Evolutionary conservation across 345 rosid genomes (phyloP).

Genomic region (Citrus trifoliata): DNA sequence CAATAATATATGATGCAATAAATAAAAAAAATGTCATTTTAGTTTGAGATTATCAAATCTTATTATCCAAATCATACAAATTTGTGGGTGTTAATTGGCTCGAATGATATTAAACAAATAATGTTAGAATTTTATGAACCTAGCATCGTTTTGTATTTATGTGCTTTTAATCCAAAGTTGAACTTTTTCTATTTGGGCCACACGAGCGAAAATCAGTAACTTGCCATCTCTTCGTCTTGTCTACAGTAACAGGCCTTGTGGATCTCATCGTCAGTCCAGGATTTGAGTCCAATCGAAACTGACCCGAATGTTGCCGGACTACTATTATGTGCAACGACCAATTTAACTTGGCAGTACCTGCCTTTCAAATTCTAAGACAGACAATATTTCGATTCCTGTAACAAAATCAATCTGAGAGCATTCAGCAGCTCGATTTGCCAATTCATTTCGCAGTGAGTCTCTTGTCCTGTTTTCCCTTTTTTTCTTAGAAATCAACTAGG

Average conservation of each 20-base stretch:
- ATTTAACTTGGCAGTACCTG: neutral
- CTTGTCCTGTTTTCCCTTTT: neutral
- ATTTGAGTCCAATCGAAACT: neutral
- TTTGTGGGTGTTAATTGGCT: too few relatives aligned
- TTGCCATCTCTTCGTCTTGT: neutral
- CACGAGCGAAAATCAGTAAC: too few relatives aligned
- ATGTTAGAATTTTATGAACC: neutral
- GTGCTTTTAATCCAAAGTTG: neutral
- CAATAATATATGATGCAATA: too few relatives aligned
- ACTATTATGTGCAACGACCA: neutral
- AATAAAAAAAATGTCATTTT: too few relatives aligned
- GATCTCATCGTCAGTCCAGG: neutral
- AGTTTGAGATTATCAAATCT: neutral
- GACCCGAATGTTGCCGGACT: neutral
- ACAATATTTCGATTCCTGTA: neutral
- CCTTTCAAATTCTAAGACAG: neutral
- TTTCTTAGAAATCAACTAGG: neutral
- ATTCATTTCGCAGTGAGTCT: neutral
- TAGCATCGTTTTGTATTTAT: neutral
- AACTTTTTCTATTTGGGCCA: too few relatives aligned
- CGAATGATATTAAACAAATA: too few relatives aligned
- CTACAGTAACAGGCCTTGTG: neutral
- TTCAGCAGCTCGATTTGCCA: neutral
- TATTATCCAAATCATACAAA: too few relatives aligned
- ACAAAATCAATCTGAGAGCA: neutral